Base-by-base conservation (phyloP, 805 yeast species). In the Ogataea ramenticola region DNA sequence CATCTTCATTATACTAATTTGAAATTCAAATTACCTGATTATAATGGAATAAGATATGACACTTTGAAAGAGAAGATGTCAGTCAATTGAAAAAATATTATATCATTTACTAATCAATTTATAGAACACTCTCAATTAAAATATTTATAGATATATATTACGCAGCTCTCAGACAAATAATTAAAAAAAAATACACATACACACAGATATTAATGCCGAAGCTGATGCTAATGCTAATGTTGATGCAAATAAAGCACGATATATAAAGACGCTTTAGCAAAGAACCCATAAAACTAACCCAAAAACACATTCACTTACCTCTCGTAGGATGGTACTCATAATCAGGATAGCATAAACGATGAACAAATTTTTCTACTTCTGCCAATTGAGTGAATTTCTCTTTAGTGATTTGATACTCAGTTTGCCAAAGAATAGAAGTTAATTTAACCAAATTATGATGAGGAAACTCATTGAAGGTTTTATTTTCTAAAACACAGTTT, bases 361-460 rank as follows among this genome's bases (percentile, higher is more conserved):
- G 77, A 6, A 70, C 54, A 21, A 56, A 60, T 53, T 70, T 71
- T 50, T 71, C 77, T 35, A 67, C 52, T 19, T 54, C 53, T 5
- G 73, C 68, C 42, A 67, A 58, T n/a, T 52, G 46, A 8, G 60
- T 57, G 54, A 72, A 72, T 39, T 57, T 50, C 29, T 61, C 61
- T 54, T 67, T 69, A 31, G 68, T 61, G 19, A 54, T 52, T 36
- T 49, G 48, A 9, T 56, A 43, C 50, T 72, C 77, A 1, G 75
- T 68, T 37, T 65, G 57, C 77, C 77, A 72, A 55, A 72, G 51
- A 36, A 69, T 57, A 1, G 77, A 68, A 34, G 71, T 68, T 24
- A 68, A 61, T 38, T 70, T 71, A 17, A 67, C 63, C 43, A 70
- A 58, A 27, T 60, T 46, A 48, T 68, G 73, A 44, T 71, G 72